These are phyloP conservation scores for Suillus variegatus DNA, from an alignment of 768 basidiomycete genomes.

Conservation along the genomic window DNA sequence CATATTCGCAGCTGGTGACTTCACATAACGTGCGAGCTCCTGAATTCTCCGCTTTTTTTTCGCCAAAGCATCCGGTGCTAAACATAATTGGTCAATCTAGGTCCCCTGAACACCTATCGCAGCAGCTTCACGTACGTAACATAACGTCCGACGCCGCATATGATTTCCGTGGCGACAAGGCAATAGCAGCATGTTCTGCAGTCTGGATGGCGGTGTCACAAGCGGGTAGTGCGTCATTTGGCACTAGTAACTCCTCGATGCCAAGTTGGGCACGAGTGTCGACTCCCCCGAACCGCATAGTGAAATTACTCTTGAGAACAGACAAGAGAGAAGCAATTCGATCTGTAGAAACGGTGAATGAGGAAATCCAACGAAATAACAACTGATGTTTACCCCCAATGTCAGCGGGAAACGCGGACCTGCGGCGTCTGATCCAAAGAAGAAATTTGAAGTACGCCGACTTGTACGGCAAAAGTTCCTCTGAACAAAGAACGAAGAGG, in stretches of 20 bases:
- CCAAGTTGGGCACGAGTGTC: constrained; percentile 36
- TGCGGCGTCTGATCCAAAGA: constrained; percentile 39
- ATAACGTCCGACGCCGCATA: constrained; percentile 24
- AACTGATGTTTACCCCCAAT: constrained; percentile 24
- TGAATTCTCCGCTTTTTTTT: constrained; percentile 6
- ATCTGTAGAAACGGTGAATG: constrained; percentile 18
- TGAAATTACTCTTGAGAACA: constrained; percentile 31
- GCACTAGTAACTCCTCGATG: constrained; percentile 34
- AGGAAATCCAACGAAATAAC: not conserved
- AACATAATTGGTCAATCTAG: constrained; percentile 11
- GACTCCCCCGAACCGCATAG: constrained; percentile 24
- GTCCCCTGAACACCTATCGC: not conserved
- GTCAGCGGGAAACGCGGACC: constrained; percentile 25
- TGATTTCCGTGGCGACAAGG: constrained; percentile 2
- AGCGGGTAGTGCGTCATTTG: constrained; percentile 4
- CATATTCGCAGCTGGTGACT: not conserved
- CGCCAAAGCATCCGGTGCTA: constrained; percentile 42
- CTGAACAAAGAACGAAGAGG: constrained; percentile 47
- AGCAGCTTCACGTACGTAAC: constrained; percentile 36
- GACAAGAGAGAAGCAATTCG: constrained; percentile 34
- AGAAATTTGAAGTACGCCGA: constrained; percentile 51
- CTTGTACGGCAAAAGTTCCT: constrained; percentile 42
- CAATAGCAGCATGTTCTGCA: constrained; percentile 16
- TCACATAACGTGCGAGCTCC: not conserved
- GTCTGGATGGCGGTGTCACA: not conserved